Evolutionary conservation across 768 basidiomycete genomes (phyloP), one percentile per base, ranked within the genome.

Genomic region (Suillus luteus): DNA sequence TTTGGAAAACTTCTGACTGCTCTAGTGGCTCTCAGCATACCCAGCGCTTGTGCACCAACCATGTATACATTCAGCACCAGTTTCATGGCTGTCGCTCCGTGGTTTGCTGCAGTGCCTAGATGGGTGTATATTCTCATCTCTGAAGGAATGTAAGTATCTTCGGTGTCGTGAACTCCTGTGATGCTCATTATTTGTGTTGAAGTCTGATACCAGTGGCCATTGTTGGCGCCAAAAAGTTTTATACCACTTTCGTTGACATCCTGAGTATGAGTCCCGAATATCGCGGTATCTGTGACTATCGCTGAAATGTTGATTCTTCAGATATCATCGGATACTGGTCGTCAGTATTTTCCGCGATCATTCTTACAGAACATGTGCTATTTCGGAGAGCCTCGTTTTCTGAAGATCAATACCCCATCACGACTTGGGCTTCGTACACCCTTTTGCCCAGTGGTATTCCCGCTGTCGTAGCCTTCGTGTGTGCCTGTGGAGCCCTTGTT

Each of bases 11-110:
- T 84, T 72, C 74, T 85, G 37, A 78, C 78, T 0, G 80, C 83
- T 43, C 65, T 88, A 27, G 75, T 86, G 52, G 84, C 86, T 27
- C 73, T 88, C 59, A 81, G 78, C 58, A 80, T 86, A 41, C 81
- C 83, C 11, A 83, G 82, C 64, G 85, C 86, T 55, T 81, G 83
- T 44, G 84, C 84, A 1, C 86, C 85, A 0, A 84, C 84, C 44
- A 85, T 87, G 77, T 88, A 88, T 70, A 81, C 81, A 14, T 83
- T 81, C 68, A 77, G 79, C 22, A 80, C 83, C 22, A 81, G 80
- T 51, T 71, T 81, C 61, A 80, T 81, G 80, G 70, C 79, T 11
- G 65, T 80, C 17, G 67, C 72, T 7, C 64, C 64, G 10, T 72
- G 71, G 67, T 76, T 79, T 54, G 65, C 71, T 40, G 64, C 71